A percentile compares a stretch with the other conserved stretches of the same genome.
These are phyloP conservation scores for Sechiopsis laciniata DNA, from an alignment of 306 rosid genomes.

Conservation along the genomic window DNA sequence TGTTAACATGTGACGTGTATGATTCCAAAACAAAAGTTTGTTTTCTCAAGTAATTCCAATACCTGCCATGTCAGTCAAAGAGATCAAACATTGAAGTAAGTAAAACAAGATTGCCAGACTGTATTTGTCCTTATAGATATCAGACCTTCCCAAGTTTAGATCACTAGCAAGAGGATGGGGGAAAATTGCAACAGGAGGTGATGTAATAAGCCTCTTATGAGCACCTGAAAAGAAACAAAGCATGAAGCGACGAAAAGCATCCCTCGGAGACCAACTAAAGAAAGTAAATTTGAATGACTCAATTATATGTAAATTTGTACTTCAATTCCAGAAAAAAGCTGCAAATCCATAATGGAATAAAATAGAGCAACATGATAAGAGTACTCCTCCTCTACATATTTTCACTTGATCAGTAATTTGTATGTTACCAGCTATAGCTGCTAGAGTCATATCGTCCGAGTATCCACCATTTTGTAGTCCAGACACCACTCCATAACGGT, in stretches of 20 bases:
- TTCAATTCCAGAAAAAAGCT: too few relatives aligned
- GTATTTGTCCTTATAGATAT: constrained; percentile 22
- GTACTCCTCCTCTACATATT: too few relatives aligned
- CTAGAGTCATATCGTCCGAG: constrained; percentile 98
- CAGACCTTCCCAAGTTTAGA: constrained; percentile 85
- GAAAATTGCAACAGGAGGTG: constrained; percentile 95
- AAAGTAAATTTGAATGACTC: neutral
- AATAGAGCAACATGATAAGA: too few relatives aligned
- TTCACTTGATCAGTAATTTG: constrained; percentile 8
- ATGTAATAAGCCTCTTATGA: constrained; percentile 76
- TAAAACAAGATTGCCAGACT: neutral
- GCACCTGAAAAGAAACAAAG: constrained; percentile 51
- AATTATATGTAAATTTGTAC: neutral
- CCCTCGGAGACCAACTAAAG: neutral
- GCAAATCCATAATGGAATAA: too few relatives aligned
- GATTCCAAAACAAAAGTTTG: constrained; percentile 98
- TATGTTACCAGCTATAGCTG: constrained; percentile 77
- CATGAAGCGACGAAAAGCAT: constrained; percentile 20
- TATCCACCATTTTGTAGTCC: constrained; percentile 90
- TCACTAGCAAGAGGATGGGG: constrained; percentile 98
- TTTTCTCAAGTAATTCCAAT: constrained; percentile 98
- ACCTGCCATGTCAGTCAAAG: constrained; percentile 44
- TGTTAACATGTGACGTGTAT: constrained; percentile 64
- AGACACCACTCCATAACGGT: constrained; percentile 71
- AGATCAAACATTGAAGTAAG: constrained; percentile 20